Conservation (phyloP, 306 rosid species). For the Acacia acuminata region DNA sequence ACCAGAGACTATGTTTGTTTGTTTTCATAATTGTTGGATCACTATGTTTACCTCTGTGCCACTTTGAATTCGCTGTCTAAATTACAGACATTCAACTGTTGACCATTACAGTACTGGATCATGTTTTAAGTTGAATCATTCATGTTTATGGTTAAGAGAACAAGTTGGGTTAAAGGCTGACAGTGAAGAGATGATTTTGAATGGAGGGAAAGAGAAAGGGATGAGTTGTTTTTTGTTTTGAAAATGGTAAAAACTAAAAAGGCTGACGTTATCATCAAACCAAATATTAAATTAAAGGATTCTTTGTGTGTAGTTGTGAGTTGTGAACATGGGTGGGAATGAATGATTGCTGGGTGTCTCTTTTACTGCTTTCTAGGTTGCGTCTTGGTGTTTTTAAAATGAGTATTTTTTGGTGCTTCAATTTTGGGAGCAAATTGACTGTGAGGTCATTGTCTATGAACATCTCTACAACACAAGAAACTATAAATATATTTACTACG, state of each 20-base stretch:
- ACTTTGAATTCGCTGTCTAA: not conserved
- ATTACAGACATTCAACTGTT: not conserved
- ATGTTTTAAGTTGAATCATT: not conserved
- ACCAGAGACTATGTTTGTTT: not conserved
- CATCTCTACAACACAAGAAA: not conserved
- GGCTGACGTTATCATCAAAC: not conserved
- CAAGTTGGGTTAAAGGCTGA: not conserved
- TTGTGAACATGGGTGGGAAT: not conserved
- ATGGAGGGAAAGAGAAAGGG: not conserved
- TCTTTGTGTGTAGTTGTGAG: not conserved
- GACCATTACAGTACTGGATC: not conserved
- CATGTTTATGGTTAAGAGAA: not conserved
- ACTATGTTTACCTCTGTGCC: not conserved
- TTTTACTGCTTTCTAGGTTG: slow-evolving; percentile 30
- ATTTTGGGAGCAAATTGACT: slow-evolving; percentile 56
- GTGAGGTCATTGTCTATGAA: slow-evolving; percentile 58
- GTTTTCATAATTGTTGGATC: slow-evolving; percentile 17
- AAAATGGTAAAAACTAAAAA: not conserved
- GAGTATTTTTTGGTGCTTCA: slow-evolving; percentile 45
- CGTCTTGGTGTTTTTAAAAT: slow-evolving; percentile 39
- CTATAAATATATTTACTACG: not conserved
- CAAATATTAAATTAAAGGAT: not conserved
- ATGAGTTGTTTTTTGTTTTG: not conserved
- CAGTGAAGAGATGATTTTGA: not conserved
- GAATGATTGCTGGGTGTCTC: slow-evolving; percentile 12